A percentile compares a stretch with the other conserved stretches of the same genome.
phyloP scores from a whole-genome alignment of 2,329 filamentous ascomycete species.

The Aspergillus floridensis region DNA sequence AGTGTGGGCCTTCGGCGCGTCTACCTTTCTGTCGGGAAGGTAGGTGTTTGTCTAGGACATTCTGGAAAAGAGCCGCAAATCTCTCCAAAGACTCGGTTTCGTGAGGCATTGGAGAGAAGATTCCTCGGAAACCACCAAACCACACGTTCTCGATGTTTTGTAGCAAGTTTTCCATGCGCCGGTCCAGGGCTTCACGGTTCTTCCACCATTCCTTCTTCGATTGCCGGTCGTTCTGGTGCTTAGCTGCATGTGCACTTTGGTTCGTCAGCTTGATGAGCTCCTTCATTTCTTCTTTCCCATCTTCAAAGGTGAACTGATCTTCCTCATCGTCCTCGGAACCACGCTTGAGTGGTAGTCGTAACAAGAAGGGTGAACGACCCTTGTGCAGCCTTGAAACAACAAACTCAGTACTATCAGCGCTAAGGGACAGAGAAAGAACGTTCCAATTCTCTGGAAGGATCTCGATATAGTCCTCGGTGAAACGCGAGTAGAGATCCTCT shows the following conservation, averaged over 20 bases:
- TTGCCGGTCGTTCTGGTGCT: conserved; percentile 70
- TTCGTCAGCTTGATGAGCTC: conserved; percentile 83
- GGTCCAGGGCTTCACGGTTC: conserved; percentile 76
- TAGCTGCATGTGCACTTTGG: conserved; percentile 71
- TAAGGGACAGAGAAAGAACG: conserved; percentile 79
- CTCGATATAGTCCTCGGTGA: conserved; percentile 79
- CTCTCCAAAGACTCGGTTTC: conserved; percentile 64
- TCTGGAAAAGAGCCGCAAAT: conserved; percentile 76
- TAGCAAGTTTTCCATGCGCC: conserved; percentile 72
- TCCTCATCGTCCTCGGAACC: conserved; percentile 74
- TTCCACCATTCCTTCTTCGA: conserved; percentile 86
- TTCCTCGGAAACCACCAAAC: conserved; percentile 90
- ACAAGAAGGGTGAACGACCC: conserved; percentile 74
- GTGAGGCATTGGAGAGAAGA: conserved; percentile 75
- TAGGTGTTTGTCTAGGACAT: conserved; percentile 76
- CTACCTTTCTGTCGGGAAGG: conserved; percentile 68
- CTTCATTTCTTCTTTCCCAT: conserved; percentile 73
- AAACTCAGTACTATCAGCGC: conserved; percentile 77
- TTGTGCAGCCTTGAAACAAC: conserved; percentile 82
- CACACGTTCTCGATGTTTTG: conserved; percentile 87
- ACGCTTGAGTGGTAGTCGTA: conserved; percentile 80
- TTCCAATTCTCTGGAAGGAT: conserved; percentile 81
- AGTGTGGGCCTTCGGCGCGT: conserved; percentile 53
- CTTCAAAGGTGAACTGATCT: conserved; percentile 78
- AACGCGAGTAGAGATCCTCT: conserved; percentile 55